Conservation (phyloP, 331 rosid genomes). For the Spiraea crenata region DNA sequence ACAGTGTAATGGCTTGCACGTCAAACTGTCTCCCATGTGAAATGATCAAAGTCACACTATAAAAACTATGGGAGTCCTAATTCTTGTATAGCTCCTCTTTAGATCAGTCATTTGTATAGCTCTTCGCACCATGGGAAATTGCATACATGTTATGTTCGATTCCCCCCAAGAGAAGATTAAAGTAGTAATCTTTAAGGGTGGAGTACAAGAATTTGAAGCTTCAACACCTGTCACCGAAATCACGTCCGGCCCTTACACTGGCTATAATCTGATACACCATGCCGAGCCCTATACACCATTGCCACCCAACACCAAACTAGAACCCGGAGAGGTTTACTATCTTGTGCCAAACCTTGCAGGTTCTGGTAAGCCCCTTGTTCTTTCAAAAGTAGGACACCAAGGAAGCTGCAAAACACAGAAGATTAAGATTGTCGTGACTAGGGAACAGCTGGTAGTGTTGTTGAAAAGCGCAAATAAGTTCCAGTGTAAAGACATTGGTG, state of each 20-base stretch:
- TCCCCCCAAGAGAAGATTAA: conserved; percentile 21
- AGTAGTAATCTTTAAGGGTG: conserved; percentile 20
- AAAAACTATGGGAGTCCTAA: conserved; percentile 6
- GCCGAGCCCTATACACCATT: conserved; percentile 11
- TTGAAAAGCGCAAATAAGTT: conserved; percentile 33
- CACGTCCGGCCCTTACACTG: conserved; percentile 19
- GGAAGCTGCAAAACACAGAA: conserved; percentile 25
- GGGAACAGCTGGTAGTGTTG: conserved; percentile 42
- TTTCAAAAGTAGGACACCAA: conserved; percentile 20
- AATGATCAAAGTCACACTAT: conserved; percentile 6
- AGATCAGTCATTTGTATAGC: too few species aligned
- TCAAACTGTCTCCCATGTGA: conserved; percentile 7
- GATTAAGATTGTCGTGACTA: conserved; percentile 56
- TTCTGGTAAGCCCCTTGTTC: conserved; percentile 23
- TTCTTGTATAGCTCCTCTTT: too few species aligned
- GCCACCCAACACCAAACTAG: conserved; percentile 22
- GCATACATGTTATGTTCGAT: conserved; percentile 15
- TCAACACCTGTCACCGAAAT: conserved; percentile 6
- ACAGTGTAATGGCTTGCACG: conserved; percentile 25
- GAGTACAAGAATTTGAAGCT: conserved; percentile 14
- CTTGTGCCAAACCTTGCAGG: conserved; percentile 29
- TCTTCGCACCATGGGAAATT: conserved; percentile 34
- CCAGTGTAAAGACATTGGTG: conserved; percentile 18
- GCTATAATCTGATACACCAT: conserved; percentile 16
- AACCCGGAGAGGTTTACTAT: conserved; percentile 39